These are phyloP conservation scores for Larix sibirica DNA, from an alignment of 83 land plant species.

Conservation along the genomic window DNA sequence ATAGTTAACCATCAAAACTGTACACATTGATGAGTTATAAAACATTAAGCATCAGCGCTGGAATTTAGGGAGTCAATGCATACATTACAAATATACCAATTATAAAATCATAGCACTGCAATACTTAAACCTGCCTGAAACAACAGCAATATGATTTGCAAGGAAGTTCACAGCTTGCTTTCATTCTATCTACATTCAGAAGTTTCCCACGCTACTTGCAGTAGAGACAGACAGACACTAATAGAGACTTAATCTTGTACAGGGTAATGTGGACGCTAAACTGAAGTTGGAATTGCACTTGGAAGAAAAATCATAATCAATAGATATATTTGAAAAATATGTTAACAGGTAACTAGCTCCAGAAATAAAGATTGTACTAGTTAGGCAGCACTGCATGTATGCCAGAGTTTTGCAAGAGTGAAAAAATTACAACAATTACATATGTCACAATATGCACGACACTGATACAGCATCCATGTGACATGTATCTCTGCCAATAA, in stretches of 20 bases:
- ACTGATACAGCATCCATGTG: not conserved
- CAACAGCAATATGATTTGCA: too few relatives aligned
- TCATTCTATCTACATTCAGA: too few relatives aligned
- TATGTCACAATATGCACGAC: not conserved
- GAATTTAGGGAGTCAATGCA: not conserved
- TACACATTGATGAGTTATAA: not conserved
- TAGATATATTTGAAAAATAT: not conserved
- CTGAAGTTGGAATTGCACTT: not conserved
- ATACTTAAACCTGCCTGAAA: not conserved
- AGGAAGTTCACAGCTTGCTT: too few relatives aligned
- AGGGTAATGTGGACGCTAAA: not conserved
- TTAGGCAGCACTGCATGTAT: not conserved
- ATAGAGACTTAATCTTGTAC: not conserved
- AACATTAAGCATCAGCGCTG: not conserved
- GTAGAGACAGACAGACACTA: too few relatives aligned
- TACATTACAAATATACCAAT: not conserved
- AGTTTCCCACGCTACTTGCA: too few relatives aligned
- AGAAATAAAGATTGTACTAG: not conserved
- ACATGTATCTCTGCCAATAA: not conserved
- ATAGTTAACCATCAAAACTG: not conserved
- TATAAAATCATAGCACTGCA: not conserved
- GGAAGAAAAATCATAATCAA: not conserved
- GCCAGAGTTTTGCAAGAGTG: not conserved
- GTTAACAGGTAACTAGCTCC: not conserved
- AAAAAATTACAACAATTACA: not conserved